Evolutionary conservation across 2,329 filamentous ascomycete genomes (phyloP), one percentile per base, ranked within the genome.

Genomic region (Fusarium siculi): DNA sequence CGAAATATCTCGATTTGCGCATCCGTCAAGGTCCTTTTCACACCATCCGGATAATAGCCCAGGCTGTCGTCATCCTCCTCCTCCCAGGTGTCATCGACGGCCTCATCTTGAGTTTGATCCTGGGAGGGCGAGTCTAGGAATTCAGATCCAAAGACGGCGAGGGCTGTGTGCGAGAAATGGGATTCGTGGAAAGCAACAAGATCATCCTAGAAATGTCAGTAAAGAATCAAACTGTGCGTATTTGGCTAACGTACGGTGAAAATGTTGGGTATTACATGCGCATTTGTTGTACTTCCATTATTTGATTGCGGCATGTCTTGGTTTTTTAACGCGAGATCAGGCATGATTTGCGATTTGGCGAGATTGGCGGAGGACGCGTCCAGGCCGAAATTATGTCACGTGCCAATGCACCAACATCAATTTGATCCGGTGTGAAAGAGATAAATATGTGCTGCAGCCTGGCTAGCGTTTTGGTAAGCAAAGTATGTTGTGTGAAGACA

Each of bases 1-100:
- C 95, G 89, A 80, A 98, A 98, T 69, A 97, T 96, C 59, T 90
- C 90, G 75, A 98, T 94, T 84, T 98, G 93, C 76, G 95, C 93
- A 78, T 98, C 93, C 15, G 95, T 98, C 76, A 98, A 86, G 23
- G 95, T 97, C 44, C 96, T 92, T 80, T 96, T 96, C 69, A 91
- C 90, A 7, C 96, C 95, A 78, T 98, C 95, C 2, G 89, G 82
- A 75, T 98, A 98, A 81, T 94, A 96, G 23, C 95, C 96, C 21
- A 98, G 85, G 2, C 84, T 90, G 78, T 93, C 92, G 43, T 91
- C 89, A 32, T 91, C 88, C 34, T 91, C 89, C 34, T 91, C 89
- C 34, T 87, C 86, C 74, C 76, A 81, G 7, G 81, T 74, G 25
- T 79, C 75, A 34, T 77, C 72, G n/a, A 67, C 71, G 23, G 82